Conservation (phyloP, 805 yeast species). For the Vanderwaltozyma tropicalis region DNA sequence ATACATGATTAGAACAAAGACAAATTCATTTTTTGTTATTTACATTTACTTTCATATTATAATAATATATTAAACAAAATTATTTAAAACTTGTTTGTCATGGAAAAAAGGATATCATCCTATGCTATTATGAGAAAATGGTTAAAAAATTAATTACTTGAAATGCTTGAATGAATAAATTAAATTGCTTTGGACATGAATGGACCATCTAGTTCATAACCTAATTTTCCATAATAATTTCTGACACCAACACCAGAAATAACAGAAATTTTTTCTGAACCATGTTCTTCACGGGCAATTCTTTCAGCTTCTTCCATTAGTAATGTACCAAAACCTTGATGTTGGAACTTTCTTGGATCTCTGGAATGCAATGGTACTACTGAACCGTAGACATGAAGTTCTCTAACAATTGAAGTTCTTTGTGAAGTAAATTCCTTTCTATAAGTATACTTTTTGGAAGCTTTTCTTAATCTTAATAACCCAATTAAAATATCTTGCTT, state of each 20-base stretch:
- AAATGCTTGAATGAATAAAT: constrained; percentile 1
- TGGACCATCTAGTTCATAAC: constrained; percentile 90
- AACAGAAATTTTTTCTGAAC: constrained; percentile 81
- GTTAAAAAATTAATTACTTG: neutral
- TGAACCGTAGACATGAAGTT: constrained; percentile 92
- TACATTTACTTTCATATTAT: too few relatives aligned
- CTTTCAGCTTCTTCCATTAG: constrained; percentile 98
- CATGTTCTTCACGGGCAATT: constrained; percentile 91
- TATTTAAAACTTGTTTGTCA: too few relatives aligned
- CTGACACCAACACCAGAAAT: constrained; percentile 97
- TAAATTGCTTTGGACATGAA: constrained; percentile 71
- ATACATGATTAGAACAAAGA: too few relatives aligned
- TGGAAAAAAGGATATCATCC: too few relatives aligned
- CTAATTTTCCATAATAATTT: constrained; percentile 86
- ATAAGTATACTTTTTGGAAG: constrained; percentile 80
- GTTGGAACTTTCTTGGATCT: constrained; percentile 96
- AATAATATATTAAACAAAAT: too few relatives aligned
- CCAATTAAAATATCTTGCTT: constrained; percentile 93
- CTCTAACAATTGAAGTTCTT: constrained; percentile 91
- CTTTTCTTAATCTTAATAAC: constrained; percentile 73
- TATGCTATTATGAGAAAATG: neutral
- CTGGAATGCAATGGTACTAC: constrained; percentile 94
- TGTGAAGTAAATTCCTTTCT: constrained; percentile 77
- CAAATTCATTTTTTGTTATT: too few relatives aligned
- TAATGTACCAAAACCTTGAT: constrained; percentile 96